A percentile compares a stretch with the other conserved stretches of the same genome.
These are phyloP conservation scores for Fragilaria crotonensis DNA, from an alignment of 108 stramenopile species.

Conservation along the genomic window DNA sequence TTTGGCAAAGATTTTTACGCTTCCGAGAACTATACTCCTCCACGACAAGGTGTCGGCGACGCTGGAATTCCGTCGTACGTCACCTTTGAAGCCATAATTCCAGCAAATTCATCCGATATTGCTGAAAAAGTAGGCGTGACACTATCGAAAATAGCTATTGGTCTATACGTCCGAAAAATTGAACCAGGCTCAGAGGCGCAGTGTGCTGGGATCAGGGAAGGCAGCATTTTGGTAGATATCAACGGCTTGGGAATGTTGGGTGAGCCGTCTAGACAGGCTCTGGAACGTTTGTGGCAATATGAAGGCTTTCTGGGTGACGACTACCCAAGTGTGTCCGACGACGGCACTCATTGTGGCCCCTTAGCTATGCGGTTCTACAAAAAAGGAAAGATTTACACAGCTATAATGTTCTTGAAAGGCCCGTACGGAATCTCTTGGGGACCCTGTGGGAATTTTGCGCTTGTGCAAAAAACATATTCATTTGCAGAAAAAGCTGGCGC, in stretches of 20 bases:
- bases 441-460: conserved; percentile 73
- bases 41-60: conserved; percentile 36
- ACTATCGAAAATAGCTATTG: conserved; percentile 53
- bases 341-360: conserved; percentile 14
- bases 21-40: neutral
- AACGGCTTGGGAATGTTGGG: conserved; percentile 67
- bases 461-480: conserved; percentile 38
- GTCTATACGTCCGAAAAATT: conserved; percentile 49
- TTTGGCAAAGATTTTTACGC: conserved; percentile 59
- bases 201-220: conserved; percentile 41
- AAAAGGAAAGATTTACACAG: conserved; percentile 33
- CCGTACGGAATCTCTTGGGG: conserved; percentile 73
- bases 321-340: neutral
- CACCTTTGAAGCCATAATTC: conserved; percentile 28
- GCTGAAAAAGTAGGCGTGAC: conserved; percentile 51
- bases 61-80: conserved; percentile 33
- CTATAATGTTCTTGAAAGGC: conserved; percentile 37
- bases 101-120: neutral
- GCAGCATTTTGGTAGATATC: conserved; percentile 51
- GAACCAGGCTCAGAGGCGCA: conserved; percentile 46
- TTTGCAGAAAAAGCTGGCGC: conserved; percentile 41
- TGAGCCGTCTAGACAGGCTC: conserved; percentile 53
- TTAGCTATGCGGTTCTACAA: conserved; percentile 40
- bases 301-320: conserved; percentile 33
- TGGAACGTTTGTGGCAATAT: conserved; percentile 81